phyloP scores from a whole-genome alignment of 2,329 filamentous ascomycete species.

The Fusarium papillatum region DNA sequence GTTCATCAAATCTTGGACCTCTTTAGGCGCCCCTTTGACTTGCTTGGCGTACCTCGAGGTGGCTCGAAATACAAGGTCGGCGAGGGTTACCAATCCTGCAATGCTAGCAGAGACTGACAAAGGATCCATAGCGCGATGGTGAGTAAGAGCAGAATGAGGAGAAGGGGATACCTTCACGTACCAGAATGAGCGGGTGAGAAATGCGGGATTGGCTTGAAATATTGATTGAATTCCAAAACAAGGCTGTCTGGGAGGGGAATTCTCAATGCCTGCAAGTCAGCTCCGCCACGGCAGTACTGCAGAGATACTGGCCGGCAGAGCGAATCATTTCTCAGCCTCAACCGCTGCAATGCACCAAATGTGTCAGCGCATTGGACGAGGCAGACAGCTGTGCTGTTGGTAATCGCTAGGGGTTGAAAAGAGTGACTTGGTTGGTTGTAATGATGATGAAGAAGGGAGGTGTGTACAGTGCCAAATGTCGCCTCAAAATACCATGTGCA shows the following conservation, averaged over 20 bases:
- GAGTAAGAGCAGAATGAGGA: too few species aligned
- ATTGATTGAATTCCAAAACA: too few species aligned
- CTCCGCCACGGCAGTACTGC: neutral
- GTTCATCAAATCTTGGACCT: neutral
- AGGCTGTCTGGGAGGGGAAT: too few species aligned
- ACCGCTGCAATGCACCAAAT: neutral
- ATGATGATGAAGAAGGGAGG: too few species aligned
- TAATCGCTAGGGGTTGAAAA: neutral
- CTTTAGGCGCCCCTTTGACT: neutral
- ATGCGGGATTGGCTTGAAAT: too few species aligned
- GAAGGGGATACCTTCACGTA: too few species aligned
- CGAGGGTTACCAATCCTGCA: slow-evolving; percentile 13
- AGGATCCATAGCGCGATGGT: neutral
- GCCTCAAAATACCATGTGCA: too few species aligned
- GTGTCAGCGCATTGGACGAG: neutral
- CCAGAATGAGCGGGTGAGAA: too few species aligned
- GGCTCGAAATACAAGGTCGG: slow-evolving; percentile 13
- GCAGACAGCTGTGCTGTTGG: neutral
- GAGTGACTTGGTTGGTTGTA: too few species aligned
- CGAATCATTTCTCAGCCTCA: neutral
- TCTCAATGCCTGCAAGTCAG: neutral
- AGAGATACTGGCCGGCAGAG: neutral
- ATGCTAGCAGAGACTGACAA: slow-evolving; percentile 14
- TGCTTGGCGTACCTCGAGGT: neutral
- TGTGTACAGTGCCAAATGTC: too few species aligned